Evolutionary conservation across 495 filamentous ascomycete genomes (phyloP), one percentile per base, ranked within the genome.

Genomic region (Hamigera avellanea): DNA sequence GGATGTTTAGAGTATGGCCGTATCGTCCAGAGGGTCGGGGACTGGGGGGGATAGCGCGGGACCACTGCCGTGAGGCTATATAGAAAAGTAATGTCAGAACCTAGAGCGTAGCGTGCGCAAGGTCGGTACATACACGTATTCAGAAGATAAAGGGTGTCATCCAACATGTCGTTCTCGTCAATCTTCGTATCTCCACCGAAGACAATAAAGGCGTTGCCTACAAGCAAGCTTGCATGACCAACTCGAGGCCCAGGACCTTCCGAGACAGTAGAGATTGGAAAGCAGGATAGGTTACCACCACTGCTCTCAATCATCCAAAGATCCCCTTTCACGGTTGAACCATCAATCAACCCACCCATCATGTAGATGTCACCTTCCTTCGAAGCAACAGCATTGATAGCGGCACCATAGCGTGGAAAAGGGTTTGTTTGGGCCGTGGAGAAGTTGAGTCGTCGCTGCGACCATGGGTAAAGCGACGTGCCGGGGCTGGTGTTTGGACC

Each of bases 141-240:
- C 26, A 99, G 65, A 14, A 99, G 72, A 58, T 99, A 99, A 10
- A 99, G 61, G 6, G 89, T 95, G 59, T 96, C 88, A 48, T 99
- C 93, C 35, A 99, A 56, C 19, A 82, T 66, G 58, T 99, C 93
- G 5, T 70, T 73, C 43, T 95, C 89, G 43, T 96, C 86, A 49
- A 93, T 78, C 61, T 96, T 96, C 16, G 93, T 99, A 55, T 99
- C 93, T 48, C 93, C 93, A 17, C 93, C 93, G 55, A 95, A 99
- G 10, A 99, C 91, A 46, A 99, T 99, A 51, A 95, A 99, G 1
- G 93, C 93, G 64, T 99, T 99, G 15, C 93, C 93, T 25, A 96
- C 93, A 6, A 99, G 67, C 53, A 99, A 69, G 65, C 86, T 87
- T 4, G 91, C 73, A 66, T 99, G 93, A 8, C 93, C 93, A 25